Conservation (phyloP, 345 rosid species). For the Xanthoceras sorbifolium region DNA sequence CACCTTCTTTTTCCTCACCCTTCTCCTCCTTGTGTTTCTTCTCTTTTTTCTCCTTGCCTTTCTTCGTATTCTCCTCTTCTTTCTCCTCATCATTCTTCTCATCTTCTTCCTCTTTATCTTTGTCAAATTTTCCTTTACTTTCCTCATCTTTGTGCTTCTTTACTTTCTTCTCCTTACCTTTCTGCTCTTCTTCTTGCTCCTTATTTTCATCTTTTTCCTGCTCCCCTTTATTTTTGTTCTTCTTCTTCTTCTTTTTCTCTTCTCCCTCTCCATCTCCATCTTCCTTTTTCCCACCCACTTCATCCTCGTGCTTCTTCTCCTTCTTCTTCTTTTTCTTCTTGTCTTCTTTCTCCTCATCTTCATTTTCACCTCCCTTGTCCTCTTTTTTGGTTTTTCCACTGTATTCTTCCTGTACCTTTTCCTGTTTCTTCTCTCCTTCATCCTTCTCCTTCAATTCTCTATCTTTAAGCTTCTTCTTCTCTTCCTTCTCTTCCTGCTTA, state of each 20-base stretch:
- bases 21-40: background rate
- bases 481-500: background rate
- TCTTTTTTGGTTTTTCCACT: slow-evolving; percentile 2
- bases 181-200: slow-evolving; percentile 4
- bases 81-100: slow-evolving; percentile 11
- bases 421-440: background rate
- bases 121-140: background rate
- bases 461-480: background rate
- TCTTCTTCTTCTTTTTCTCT: background rate
- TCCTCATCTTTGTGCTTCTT: slow-evolving; percentile 11
- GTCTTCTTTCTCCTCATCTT: slow-evolving; percentile 9
- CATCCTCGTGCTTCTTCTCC: background rate
- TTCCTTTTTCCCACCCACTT: slow-evolving; percentile 11
- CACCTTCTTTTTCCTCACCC: background rate
- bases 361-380: background rate
- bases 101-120: slow-evolving; percentile 12
- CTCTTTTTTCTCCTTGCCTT: background rate
- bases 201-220: background rate
- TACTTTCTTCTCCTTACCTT: background rate
- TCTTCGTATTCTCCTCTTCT: background rate
- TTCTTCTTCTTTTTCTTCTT: background rate
- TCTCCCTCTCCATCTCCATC: background rate
- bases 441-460: background rate
- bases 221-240: background rate
- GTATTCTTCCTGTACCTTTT: slow-evolving; percentile 11